Evolutionary conservation across 805 yeast genomes (phyloP).

Genomic region (Wickerhamiella spandovensis): DNA sequence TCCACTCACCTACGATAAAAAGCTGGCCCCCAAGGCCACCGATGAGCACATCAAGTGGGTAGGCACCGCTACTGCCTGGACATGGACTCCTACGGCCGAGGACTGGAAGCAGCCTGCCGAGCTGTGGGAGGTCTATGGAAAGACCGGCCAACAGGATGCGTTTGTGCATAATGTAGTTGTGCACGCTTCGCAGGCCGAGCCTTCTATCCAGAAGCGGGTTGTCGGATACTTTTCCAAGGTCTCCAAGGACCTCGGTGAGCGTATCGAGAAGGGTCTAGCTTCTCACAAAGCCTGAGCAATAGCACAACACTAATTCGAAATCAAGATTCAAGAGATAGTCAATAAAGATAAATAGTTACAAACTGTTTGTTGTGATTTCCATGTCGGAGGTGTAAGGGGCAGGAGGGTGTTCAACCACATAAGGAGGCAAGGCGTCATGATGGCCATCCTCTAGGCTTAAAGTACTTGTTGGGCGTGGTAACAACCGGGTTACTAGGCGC

Average conservation of each 20-base stretch:
- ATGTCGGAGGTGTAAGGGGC: not conserved
- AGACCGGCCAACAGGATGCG: conserved; percentile 70
- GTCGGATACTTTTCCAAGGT: conserved; percentile 66
- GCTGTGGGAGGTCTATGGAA: conserved; percentile 67
- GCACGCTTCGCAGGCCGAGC: conserved; percentile 55
- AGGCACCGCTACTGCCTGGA: conserved; percentile 74
- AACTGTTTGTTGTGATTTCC: not conserved
- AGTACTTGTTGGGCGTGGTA: not conserved
- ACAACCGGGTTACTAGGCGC: not conserved
- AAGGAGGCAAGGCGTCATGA: not conserved
- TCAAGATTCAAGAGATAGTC: not conserved
- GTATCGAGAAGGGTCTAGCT: conserved; percentile 41
- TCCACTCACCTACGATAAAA: conserved; percentile 24
- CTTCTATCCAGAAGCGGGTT: conserved; percentile 66
- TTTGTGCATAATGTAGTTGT: conserved; percentile 73
- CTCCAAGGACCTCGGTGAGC: conserved; percentile 49
- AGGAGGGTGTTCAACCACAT: not conserved
- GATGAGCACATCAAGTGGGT: conserved; percentile 65
- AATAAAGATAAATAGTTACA: too few relatives aligned
- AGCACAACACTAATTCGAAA: too few relatives aligned
- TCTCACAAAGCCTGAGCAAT: not conserved
- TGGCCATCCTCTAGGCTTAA: not conserved
- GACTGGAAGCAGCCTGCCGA: conserved; percentile 70
- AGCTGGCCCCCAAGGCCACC: conserved; percentile 36
- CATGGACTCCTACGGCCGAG: conserved; percentile 62